Percentiles rank a stretch among this genome's conserved stretches.
These are phyloP conservation scores for Zymoseptoria crescenta DNA, from an alignment of 2,329 filamentous ascomycete species.

Conservation along the genomic window DNA sequence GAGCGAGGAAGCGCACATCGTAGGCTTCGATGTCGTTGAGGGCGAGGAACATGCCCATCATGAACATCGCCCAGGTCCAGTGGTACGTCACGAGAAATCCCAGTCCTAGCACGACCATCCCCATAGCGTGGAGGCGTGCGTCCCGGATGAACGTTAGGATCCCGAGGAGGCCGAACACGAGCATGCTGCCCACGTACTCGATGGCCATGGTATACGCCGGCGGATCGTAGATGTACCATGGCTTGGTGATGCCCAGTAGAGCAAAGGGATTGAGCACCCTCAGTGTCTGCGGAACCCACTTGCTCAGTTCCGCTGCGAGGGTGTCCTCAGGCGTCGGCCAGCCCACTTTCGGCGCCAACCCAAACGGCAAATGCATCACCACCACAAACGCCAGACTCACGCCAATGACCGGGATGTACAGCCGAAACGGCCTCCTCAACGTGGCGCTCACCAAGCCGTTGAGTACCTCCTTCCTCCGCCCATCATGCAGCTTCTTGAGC, in stretches of 20 bases:
- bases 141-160: background rate
- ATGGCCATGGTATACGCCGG: slow-evolving; percentile 20
- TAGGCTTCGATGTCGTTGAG: slow-evolving; percentile 8
- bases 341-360: slow-evolving; percentile 12
- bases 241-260: slow-evolving; percentile 9
- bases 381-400: slow-evolving; percentile 12
- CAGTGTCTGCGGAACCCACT: slow-evolving; percentile 7
- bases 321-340: slow-evolving; percentile 12
- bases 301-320: slow-evolving; percentile 6
- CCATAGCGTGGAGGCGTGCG: background rate
- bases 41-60: slow-evolving; percentile 13
- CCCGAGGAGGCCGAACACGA: slow-evolving; percentile 14
- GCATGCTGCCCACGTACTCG: slow-evolving; percentile 15
- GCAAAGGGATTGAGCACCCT: slow-evolving; percentile 10
- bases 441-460: slow-evolving; percentile 6
- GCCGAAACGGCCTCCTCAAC: slow-evolving; percentile 12
- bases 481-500: slow-evolving; percentile 12
- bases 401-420: slow-evolving; percentile 13
- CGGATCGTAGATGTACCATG: slow-evolving; percentile 16
- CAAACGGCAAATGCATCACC: slow-evolving; percentile 13
- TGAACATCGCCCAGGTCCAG: slow-evolving; percentile 14
- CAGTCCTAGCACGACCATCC: background rate
- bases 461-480: slow-evolving; percentile 5
- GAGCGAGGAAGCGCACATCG: background rate
- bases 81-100: slow-evolving; percentile 8